Percentiles rank a stretch among this genome's conserved stretches.
These are phyloP conservation scores for Amanita subjunquillea DNA, from an alignment of 768 basidiomycete species.

Conservation along the genomic window DNA sequence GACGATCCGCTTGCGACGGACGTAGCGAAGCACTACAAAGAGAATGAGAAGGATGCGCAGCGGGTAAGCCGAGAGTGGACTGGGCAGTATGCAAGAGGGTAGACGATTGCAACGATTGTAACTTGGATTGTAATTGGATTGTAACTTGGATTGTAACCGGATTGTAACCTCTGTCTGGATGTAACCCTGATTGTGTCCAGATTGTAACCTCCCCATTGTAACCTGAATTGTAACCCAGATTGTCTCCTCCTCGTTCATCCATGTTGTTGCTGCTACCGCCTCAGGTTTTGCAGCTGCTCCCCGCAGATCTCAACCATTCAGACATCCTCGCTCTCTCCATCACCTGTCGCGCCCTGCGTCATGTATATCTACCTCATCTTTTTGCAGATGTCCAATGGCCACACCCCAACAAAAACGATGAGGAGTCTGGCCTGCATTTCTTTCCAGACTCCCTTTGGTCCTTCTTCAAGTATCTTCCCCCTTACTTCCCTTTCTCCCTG, in stretches of 20 bases:
- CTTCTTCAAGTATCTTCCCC: constrained; percentile 23
- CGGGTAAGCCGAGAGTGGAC: constrained; percentile 95
- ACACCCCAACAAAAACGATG: constrained; percentile 24
- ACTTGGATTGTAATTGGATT: no score
- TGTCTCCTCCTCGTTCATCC: no score
- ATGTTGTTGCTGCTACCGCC: constrained; percentile 11
- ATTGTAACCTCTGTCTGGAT: no score
- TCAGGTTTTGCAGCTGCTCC: constrained; percentile 16
- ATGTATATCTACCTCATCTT: constrained; percentile 18
- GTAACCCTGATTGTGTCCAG: no score
- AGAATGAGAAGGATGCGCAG: constrained; percentile 90
- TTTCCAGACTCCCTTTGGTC: constrained; percentile 28
- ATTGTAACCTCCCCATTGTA: no score
- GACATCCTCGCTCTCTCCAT: constrained; percentile 17
- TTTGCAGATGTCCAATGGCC: constrained; percentile 31
- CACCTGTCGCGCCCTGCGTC: constrained; percentile 17
- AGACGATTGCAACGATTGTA: background rate
- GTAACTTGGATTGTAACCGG: no score
- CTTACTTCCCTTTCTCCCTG: background rate
- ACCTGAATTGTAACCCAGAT: no score
- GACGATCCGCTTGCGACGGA: constrained; percentile 93
- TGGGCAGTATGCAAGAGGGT: constrained; percentile 57
- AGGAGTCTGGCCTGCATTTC: constrained; percentile 24
- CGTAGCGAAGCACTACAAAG: constrained; percentile 97
- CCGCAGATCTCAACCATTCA: constrained; percentile 11